Conservation (phyloP, 805 yeast species). For the Priceomyces medius region DNA sequence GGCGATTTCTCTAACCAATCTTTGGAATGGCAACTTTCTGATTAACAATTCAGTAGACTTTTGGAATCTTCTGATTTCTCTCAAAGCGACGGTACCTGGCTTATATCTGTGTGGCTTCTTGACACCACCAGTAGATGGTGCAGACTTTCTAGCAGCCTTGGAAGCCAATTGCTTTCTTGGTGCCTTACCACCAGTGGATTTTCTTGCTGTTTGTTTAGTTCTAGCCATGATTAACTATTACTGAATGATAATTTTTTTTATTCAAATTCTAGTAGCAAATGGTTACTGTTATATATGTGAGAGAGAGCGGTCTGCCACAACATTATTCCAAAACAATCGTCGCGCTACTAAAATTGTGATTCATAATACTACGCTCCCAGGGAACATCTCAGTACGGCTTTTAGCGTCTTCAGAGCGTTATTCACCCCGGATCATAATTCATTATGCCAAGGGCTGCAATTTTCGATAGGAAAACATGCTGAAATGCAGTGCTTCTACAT, state of each 20-base stretch:
- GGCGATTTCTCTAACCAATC: conserved; percentile 49
- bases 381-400: neutral
- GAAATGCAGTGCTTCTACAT: neutral
- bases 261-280: neutral
- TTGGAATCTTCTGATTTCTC: conserved; percentile 50
- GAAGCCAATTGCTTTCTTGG: conserved; percentile 51
- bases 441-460: neutral
- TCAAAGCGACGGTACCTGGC: conserved; percentile 51
- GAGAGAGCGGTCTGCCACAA: neutral
- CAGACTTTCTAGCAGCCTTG: conserved; percentile 49
- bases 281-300: neutral
- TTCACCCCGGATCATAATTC: neutral
- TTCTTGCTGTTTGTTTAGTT: conserved; percentile 49
- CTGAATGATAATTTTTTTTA: neutral
- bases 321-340: neutral
- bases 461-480: neutral
- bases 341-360: neutral
- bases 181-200: conserved; percentile 50
- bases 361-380: neutral
- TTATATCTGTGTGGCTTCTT: conserved; percentile 51
- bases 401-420: neutral
- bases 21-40: conserved; percentile 49
- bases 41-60: conserved; percentile 46
- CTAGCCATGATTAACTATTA: conserved; percentile 34
- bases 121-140: conserved; percentile 48